Evolutionary conservation across 805 yeast species (phyloP).

Genomic region (Sugiyamaella qingdaonensis): DNA sequence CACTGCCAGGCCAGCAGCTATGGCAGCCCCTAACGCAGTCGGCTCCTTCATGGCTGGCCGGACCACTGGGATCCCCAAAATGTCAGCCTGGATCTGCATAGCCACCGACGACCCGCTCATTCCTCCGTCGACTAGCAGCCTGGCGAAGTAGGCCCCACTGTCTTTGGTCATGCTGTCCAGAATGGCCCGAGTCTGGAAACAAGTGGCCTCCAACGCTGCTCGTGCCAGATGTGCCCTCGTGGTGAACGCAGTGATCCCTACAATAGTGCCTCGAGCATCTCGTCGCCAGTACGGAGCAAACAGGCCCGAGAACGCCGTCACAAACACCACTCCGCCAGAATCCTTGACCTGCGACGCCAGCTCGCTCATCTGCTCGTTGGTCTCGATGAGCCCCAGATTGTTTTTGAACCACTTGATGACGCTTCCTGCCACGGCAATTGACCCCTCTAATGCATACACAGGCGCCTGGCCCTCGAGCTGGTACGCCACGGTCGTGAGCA

Average conservation of each 20-base stretch:
- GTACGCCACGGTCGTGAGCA: slow-evolving; percentile 84
- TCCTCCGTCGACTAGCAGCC: slow-evolving; percentile 79
- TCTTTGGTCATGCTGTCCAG: slow-evolving; percentile 85
- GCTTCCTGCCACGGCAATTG: slow-evolving; percentile 94
- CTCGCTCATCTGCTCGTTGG: slow-evolving; percentile 85
- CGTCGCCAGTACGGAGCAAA: slow-evolving; percentile 97
- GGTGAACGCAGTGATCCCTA: slow-evolving; percentile 92
- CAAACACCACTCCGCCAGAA: slow-evolving; percentile 89
- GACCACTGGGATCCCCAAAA: slow-evolving; percentile 79
- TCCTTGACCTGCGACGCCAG: slow-evolving; percentile 76
- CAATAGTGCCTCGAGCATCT: slow-evolving; percentile 85
- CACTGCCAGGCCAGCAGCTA: slow-evolving; percentile 84
- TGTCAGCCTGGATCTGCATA: slow-evolving; percentile 91
- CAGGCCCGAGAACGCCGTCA: slow-evolving; percentile 90
- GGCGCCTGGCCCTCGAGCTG: slow-evolving; percentile 78
- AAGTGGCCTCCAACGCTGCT: slow-evolving; percentile 93
- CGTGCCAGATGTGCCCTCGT: slow-evolving; percentile 87
- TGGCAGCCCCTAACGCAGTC: slow-evolving; percentile 94
- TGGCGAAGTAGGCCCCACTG: slow-evolving; percentile 55
- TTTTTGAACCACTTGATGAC: slow-evolving; percentile 93
- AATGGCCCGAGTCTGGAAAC: slow-evolving; percentile 89
- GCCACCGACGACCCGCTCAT: slow-evolving; percentile 88
- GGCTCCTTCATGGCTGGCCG: slow-evolving; percentile 84
- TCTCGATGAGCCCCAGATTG: slow-evolving; percentile 74
- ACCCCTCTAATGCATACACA: slow-evolving; percentile 89